phyloP scores from a whole-genome alignment of 306 rosid species.

The Prunus salicina region DNA sequence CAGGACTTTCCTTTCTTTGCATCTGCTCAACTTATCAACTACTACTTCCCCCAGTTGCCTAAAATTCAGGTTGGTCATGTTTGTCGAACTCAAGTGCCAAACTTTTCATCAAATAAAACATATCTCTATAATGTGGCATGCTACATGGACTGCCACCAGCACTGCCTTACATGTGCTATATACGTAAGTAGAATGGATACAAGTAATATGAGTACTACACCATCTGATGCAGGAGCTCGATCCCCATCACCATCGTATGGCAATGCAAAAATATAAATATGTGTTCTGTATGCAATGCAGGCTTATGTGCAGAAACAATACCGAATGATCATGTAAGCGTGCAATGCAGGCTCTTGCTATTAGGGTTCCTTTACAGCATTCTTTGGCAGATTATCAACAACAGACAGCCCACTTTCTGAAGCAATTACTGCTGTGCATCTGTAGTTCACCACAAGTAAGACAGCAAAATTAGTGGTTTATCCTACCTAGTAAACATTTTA shows the following conservation, averaged over 20 bases:
- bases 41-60: not conserved
- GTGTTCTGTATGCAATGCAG: not conserved
- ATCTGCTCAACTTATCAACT: not conserved
- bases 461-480: not conserved
- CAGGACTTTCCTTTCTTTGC: not conserved
- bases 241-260: not conserved
- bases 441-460: constrained; percentile 1
- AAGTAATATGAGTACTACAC: not conserved
- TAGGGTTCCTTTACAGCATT: constrained; percentile 22
- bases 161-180: not conserved
- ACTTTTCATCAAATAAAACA: not conserved
- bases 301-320: not conserved
- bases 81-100: not conserved
- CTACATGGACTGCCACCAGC: not conserved
- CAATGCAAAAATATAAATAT: not conserved
- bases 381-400: constrained; percentile 34
- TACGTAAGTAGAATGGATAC: not conserved
- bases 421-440: constrained; percentile 46
- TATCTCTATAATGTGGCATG: not conserved
- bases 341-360: not conserved
- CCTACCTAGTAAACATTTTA: not conserved
- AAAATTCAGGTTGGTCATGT: not conserved
- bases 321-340: not conserved
- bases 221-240: too few species aligned
- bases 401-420: constrained; percentile 28